These are phyloP conservation scores for Pseudogymnoascus sp. DNA, from an alignment of 2,329 filamentous ascomycete species.

Conservation along the genomic window DNA sequence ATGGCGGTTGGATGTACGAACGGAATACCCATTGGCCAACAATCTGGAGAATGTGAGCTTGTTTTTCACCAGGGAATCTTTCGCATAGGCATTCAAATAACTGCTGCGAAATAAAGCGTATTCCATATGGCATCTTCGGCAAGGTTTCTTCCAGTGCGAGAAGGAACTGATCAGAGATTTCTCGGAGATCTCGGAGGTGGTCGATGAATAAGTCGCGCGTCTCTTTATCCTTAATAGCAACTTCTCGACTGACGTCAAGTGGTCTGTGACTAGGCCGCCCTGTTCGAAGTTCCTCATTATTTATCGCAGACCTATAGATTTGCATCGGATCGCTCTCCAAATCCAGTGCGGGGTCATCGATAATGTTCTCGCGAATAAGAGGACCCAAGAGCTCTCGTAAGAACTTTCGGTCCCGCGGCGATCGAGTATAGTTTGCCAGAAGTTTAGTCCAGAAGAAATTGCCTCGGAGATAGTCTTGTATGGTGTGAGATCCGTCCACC, in stretches of 20 bases:
- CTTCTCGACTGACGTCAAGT: conserved; percentile 77
- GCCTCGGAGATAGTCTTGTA: conserved; percentile 81
- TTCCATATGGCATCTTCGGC: conserved; percentile 83
- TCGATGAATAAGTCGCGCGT: conserved; percentile 89
- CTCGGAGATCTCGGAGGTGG: conserved; percentile 84
- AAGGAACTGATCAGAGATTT: conserved; percentile 90
- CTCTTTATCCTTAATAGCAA: conserved; percentile 92
- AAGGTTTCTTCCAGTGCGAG: conserved; percentile 71
- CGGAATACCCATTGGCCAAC: conserved; percentile 91
- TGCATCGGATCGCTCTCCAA: conserved; percentile 96
- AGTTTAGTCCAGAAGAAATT: conserved; percentile 92
- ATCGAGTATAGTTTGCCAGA: conserved; percentile 78
- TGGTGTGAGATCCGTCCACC: conserved; percentile 58
- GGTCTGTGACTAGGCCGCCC: conserved; percentile 73
- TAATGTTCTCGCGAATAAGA: conserved; percentile 81
- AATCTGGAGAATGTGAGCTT: conserved; percentile 68
- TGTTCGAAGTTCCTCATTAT: conserved; percentile 92
- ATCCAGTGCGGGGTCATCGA: conserved; percentile 84
- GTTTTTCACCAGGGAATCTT: conserved; percentile 73
- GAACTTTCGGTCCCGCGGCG: conserved; percentile 86
- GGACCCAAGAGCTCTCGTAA: conserved; percentile 78
- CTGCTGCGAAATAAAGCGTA: conserved; percentile 80
- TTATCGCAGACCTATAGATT: conserved; percentile 91
- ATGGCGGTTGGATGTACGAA: conserved; percentile 81
- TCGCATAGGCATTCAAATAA: conserved; percentile 70